A percentile compares a stretch with the other conserved stretches of the same genome.
These are phyloP conservation scores for Marasmius tenuissimus DNA, from an alignment of 1,284 basidiomycete species.

Conservation along the genomic window DNA sequence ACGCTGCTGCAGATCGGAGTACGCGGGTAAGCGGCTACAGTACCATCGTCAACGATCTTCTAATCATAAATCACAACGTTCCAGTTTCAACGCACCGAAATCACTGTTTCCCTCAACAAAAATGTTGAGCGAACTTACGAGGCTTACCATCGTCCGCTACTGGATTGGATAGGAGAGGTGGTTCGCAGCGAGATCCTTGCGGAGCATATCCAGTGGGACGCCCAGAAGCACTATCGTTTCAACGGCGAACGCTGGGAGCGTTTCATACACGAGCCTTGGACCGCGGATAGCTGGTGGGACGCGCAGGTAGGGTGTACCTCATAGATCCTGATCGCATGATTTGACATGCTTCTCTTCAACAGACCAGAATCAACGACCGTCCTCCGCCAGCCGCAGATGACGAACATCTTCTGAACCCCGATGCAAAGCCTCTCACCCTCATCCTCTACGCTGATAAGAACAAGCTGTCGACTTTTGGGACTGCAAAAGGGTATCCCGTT, in stretches of 20 bases:
- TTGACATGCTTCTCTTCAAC: not conserved
- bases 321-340: not conserved
- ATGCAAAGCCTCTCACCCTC: conserved; percentile 21
- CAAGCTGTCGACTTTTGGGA: conserved; percentile 42
- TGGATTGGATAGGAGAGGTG: conserved; percentile 17
- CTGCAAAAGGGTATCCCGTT: conserved; percentile 42
- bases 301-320: not conserved
- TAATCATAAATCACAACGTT: not conserved
- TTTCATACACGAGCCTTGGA: not conserved
- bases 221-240: conserved; percentile 5
- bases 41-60: not conserved
- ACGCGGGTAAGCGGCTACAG: no score
- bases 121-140: conserved; percentile 9
- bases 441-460: conserved; percentile 47
- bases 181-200: conserved; percentile 17
- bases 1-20: not conserved
- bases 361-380: not conserved
- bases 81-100: not conserved
- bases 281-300: not conserved
- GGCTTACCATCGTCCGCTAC: conserved; percentile 9
- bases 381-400: no score
- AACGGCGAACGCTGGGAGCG: not conserved
- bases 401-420: conserved; percentile 11
- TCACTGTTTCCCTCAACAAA: conserved; percentile 13
- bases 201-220: conserved; percentile 23